Conservation (phyloP, 1,284 basidiomycete genomes). For the Pyrrhoderma noxium region DNA sequence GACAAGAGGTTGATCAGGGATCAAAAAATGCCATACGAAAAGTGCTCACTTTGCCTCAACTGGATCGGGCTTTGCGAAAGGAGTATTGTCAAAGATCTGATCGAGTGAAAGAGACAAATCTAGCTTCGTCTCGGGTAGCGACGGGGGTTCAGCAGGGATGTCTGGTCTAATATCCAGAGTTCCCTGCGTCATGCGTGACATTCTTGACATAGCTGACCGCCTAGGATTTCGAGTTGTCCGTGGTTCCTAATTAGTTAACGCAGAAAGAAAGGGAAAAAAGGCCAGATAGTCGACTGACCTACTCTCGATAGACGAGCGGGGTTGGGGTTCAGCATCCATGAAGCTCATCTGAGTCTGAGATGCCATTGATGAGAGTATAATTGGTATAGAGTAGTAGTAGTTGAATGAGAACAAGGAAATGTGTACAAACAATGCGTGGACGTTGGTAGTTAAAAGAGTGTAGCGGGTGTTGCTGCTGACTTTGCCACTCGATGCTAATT, state of each 20-base stretch:
- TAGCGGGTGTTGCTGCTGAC: not conserved
- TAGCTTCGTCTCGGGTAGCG: slow-evolving; percentile 14
- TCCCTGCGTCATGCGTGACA: slow-evolving; percentile 14
- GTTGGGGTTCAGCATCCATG: slow-evolving; percentile 7
- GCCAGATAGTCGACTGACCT: slow-evolving; percentile 8
- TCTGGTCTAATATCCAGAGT: slow-evolving; percentile 2
- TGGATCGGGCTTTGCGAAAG: slow-evolving; percentile 2
- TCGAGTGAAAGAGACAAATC: slow-evolving; percentile 15
- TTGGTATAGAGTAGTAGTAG: not conserved
- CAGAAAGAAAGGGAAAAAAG: not conserved
- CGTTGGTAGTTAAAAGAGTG: not conserved
- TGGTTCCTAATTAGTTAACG: not conserved
- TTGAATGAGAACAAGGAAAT: not conserved
- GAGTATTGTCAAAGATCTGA: slow-evolving; percentile 12
- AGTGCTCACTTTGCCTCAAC: slow-evolving; percentile 11
- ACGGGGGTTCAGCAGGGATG: slow-evolving; percentile 8
- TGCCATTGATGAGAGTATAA: not conserved
- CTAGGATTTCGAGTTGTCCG: not conserved
- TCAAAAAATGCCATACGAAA: not conserved
- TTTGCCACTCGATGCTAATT: too few species aligned
- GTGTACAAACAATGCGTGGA: not conserved
- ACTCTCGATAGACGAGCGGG: slow-evolving; percentile 16
- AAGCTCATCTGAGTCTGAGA: slow-evolving; percentile 4
- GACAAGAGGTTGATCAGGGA: not conserved
- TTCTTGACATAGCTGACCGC: slow-evolving; percentile 4